These are phyloP conservation scores for Vicia villosa DNA, from an alignment of 306 rosid genomes.

Conservation along the genomic window DNA sequence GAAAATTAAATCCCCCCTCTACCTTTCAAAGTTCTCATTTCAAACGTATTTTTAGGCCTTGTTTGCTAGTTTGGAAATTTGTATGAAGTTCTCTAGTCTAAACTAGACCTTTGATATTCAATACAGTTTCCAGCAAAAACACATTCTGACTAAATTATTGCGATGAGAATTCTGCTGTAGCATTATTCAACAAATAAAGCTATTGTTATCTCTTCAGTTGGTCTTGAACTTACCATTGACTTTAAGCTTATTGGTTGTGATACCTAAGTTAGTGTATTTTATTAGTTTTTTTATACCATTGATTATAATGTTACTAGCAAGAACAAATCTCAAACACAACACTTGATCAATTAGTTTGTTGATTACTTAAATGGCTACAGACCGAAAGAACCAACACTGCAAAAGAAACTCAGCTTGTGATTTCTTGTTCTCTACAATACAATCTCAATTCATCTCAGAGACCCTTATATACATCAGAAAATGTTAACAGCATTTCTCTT, in stretches of 20 bases:
- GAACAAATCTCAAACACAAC: neutral
- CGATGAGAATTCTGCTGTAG: neutral
- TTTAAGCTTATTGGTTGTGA: too few relatives aligned
- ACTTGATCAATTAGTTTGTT: neutral
- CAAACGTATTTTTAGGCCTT: too few relatives aligned
- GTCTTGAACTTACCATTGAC: too few relatives aligned
- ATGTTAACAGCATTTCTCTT: neutral
- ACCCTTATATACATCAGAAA: slow-evolving; percentile 4
- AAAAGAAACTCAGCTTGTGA: slow-evolving; percentile 10
- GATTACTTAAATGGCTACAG: slow-evolving; percentile 23
- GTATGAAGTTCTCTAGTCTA: too few relatives aligned
- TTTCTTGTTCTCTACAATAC: neutral
- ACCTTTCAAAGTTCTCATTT: too few relatives aligned
- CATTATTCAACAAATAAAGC: neutral
- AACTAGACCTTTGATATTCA: too few relatives aligned
- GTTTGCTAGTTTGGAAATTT: too few relatives aligned
- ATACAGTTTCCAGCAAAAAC: neutral
- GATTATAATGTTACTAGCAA: too few relatives aligned
- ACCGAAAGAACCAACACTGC: neutral
- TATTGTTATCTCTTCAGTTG: neutral
- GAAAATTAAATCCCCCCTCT: too few relatives aligned
- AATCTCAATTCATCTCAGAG: neutral
- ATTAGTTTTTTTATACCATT: too few relatives aligned
- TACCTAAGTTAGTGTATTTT: too few relatives aligned
- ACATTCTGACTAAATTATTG: neutral